A percentile compares a stretch with the other conserved stretches of the same genome.
Evolutionary conservation across 83 land plant genomes (phyloP).

Genomic region (Isoetes engelmannii): DNA sequence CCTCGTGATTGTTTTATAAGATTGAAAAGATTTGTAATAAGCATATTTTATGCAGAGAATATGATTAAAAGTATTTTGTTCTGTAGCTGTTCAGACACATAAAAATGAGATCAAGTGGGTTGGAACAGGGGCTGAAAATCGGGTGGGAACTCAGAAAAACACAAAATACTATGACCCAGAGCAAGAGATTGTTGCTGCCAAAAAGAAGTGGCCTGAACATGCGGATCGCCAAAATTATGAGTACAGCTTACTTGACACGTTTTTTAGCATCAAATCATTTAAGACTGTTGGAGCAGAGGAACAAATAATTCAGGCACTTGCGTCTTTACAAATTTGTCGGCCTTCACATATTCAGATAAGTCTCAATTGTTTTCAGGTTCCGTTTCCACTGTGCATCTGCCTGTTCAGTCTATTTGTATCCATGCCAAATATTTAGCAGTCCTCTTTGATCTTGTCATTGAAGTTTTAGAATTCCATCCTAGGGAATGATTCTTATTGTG

Average conservation of each 20-base stretch:
- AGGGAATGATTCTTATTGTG: no score
- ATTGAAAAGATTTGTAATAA: no score
- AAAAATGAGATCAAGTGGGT: slow-evolving; percentile 11
- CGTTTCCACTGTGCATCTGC: no score
- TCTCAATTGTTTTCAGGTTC: no score
- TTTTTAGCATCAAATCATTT: slow-evolving; percentile 64
- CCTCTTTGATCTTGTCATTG: no score
- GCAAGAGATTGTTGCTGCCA: slow-evolving; percentile 8
- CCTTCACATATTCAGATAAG: slow-evolving; percentile 87
- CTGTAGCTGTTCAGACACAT: slow-evolving; percentile 8
- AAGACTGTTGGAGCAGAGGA: slow-evolving; percentile 62
- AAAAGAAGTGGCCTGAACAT: slow-evolving; percentile 13
- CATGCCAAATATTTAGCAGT: no score
- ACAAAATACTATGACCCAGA: slow-evolving; percentile 1
- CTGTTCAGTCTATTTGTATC: no score
- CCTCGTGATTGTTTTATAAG: no score
- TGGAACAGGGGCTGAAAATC: background rate
- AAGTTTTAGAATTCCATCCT: no score
- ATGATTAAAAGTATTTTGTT: no score
- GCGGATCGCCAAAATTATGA: slow-evolving; percentile 12
- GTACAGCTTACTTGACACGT: slow-evolving; percentile 28
- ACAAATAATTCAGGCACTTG: slow-evolving; percentile 50
- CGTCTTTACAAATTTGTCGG: slow-evolving; percentile 30
- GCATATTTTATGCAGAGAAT: no score
- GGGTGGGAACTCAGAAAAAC: slow-evolving; percentile 5